These are phyloP conservation scores for Solanum peruvianum DNA, from an alignment of 257 asterid genomes.

Conservation along the genomic window DNA sequence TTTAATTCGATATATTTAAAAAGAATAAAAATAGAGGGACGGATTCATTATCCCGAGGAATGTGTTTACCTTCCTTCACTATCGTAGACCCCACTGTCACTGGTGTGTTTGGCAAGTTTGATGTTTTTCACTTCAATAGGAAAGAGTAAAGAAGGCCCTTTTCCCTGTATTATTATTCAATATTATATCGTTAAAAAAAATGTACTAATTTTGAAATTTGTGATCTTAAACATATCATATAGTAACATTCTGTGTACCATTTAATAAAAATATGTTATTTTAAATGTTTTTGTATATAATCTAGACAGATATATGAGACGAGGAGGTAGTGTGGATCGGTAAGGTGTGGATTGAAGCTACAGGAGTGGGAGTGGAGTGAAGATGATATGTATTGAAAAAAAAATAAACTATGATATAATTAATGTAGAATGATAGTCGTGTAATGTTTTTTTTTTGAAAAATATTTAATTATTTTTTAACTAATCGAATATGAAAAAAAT, in stretches of 20 bases:
- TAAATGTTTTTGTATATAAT: too few species aligned
- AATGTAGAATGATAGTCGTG: too few species aligned
- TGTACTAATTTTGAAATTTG: accelerated
- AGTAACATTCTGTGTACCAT: too few species aligned
- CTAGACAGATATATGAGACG: too few species aligned
- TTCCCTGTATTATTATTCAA: slow-evolving; percentile 31
- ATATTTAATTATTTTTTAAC: too few species aligned
- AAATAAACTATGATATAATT: too few species aligned
- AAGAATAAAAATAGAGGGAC: not conserved
- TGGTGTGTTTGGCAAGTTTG: slow-evolving; percentile 43
- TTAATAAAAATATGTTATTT: too few species aligned
- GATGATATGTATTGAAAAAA: too few species aligned
- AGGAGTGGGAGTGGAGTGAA: not conserved
- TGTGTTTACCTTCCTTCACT: slow-evolving; percentile 54
- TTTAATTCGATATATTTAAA: not conserved
- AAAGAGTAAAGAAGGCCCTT: slow-evolving; percentile 34
- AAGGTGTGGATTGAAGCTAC: not conserved
- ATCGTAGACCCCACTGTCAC: slow-evolving; percentile 75
- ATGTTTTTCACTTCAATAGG: slow-evolving; percentile 77
- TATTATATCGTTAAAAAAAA: not conserved
- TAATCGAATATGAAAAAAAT: too few species aligned
- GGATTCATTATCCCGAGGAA: not conserved
- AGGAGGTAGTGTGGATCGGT: too few species aligned
- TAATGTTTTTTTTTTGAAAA: too few species aligned
- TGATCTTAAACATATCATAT: not conserved